phyloP scores from a whole-genome alignment of 805 yeast genomes.

The Kazachstania africana region DNA sequence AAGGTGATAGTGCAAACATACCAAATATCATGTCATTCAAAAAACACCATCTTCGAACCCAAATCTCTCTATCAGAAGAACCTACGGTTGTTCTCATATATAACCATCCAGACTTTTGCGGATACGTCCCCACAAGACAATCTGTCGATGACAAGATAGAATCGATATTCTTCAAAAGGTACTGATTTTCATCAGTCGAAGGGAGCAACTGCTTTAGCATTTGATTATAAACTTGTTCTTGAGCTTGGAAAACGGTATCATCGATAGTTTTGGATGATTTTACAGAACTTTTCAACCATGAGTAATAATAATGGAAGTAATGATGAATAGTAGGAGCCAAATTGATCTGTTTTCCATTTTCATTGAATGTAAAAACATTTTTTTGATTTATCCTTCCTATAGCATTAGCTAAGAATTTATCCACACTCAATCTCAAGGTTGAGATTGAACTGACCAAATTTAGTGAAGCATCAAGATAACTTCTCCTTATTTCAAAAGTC shows the following conservation, averaged over 20 bases:
- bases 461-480: constrained; percentile 48
- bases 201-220: constrained; percentile 44
- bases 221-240: constrained; percentile 48
- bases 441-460: constrained; percentile 41
- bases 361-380: constrained; percentile 11
- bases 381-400: constrained; percentile 15
- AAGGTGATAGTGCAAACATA: constrained; percentile 52
- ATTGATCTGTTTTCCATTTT: constrained; percentile 5
- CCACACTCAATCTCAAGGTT: constrained; percentile 14
- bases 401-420: constrained; percentile 10
- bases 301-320: constrained; percentile 4
- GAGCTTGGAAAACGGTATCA: constrained; percentile 38
- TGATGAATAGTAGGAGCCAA: constrained; percentile 4
- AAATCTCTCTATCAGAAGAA: constrained; percentile 36
- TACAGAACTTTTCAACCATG: constrained; percentile 8
- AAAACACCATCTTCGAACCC: constrained; percentile 79
- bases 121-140: constrained; percentile 1
- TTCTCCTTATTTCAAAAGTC: constrained; percentile 51
- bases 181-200: constrained; percentile 43
- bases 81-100: constrained; percentile 57
- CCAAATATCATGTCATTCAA: constrained; percentile 77
- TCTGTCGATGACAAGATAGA: constrained; percentile 1
- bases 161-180: constrained; percentile 24
- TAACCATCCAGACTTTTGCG: constrained; percentile 76
- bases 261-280: constrained; percentile 1